Evolutionary conservation across 176 grass and related monocot genomes (phyloP).

Genomic region (Avena eriantha): DNA sequence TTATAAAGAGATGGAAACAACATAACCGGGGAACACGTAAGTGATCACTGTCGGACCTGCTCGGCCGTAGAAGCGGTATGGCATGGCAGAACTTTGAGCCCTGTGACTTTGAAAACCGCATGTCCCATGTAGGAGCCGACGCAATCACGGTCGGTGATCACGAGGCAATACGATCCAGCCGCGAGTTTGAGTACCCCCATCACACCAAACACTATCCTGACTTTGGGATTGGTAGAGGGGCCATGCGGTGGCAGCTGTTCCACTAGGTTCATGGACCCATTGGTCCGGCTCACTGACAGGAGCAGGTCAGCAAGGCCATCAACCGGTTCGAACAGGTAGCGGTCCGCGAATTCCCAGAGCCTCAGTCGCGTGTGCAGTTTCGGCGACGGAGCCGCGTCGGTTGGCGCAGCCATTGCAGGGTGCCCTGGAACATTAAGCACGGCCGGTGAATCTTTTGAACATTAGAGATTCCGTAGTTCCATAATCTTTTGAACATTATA

Average conservation of each 20-base stretch:
- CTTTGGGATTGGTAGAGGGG: conserved; percentile 46
- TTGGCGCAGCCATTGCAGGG: conserved; percentile 39
- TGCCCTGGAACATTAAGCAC: not conserved
- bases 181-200: conserved; percentile 72
- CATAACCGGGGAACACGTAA: no score
- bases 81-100: conserved; percentile 48
- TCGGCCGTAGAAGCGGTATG: conserved; percentile 43
- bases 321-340: conserved; percentile 74
- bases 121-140: conserved; percentile 70
- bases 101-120: conserved; percentile 52
- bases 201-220: conserved; percentile 62
- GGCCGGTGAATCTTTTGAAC: no score
- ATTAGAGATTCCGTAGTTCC: no score
- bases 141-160: conserved; percentile 61
- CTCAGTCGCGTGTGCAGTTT: conserved; percentile 71
- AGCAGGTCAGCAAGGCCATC: conserved; percentile 61
- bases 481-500: no score
- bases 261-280: conserved; percentile 68
- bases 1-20: not conserved
- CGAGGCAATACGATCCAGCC: conserved; percentile 62
- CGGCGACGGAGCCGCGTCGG: conserved; percentile 22
- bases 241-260: conserved; percentile 54
- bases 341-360: conserved; percentile 71
- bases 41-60: no score
- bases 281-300: conserved; percentile 57